phyloP scores from a whole-genome alignment of 2,329 filamentous ascomycete genomes.

The Penicillium sp. region DNA sequence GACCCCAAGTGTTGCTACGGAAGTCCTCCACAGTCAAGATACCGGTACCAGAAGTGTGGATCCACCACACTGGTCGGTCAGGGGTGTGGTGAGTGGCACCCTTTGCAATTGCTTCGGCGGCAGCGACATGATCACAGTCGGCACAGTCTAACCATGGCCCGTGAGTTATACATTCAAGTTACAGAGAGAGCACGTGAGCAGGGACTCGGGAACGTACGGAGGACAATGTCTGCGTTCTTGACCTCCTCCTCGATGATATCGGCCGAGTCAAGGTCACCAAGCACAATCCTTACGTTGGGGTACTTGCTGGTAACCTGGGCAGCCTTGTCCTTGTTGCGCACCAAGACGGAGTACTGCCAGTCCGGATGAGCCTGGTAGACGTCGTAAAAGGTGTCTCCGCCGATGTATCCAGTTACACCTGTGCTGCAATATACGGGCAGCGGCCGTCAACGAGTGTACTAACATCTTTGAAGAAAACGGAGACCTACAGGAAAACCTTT shows the following conservation, averaged over 20 bases:
- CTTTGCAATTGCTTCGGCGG: conserved; percentile 36
- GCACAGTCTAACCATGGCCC: no score
- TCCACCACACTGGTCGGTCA: conserved; percentile 33
- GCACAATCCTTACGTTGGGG: conserved; percentile 36
- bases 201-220: conserved; percentile 34
- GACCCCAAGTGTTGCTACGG: conserved; percentile 32
- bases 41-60: conserved; percentile 41
- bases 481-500: no score
- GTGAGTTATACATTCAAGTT: no score
- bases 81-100: conserved; percentile 31
- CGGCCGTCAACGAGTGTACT: no score
- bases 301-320: conserved; percentile 33
- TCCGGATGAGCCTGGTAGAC: conserved; percentile 43
- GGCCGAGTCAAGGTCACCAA: conserved; percentile 37
- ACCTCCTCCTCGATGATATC: conserved; percentile 38
- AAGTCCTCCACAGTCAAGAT: conserved; percentile 38
- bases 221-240: conserved; percentile 41
- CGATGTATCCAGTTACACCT: conserved; percentile 47
- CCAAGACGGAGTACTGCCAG: conserved; percentile 39
- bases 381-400: conserved; percentile 46
- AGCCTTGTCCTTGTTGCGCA: conserved; percentile 40
- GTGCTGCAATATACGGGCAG: no score
- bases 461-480: no score
- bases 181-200: no score
- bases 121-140: conserved; percentile 38